phyloP scores from a whole-genome alignment of 2,329 filamentous ascomycete genomes.

The Camillea tinctor region DNA sequence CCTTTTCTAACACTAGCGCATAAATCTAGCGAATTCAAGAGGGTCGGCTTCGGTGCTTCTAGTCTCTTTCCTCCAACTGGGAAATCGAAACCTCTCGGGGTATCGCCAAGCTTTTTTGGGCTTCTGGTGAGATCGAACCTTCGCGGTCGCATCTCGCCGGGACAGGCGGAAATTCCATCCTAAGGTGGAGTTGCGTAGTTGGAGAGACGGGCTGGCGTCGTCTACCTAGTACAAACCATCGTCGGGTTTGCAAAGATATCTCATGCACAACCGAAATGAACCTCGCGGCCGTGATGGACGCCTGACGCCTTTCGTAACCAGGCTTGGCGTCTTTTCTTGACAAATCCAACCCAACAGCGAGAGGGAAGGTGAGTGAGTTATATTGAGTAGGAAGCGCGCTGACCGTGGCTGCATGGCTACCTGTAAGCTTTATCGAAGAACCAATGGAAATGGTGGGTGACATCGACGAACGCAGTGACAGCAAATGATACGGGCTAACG shows the following conservation, averaged over 20 bases:
- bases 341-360: neutral
- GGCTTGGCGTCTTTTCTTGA: neutral
- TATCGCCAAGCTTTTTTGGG: neutral
- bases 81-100: neutral
- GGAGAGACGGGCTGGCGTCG: neutral
- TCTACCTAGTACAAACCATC: neutral
- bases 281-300: neutral
- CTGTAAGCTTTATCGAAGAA: neutral
- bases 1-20: neutral
- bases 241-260: neutral
- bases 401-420: neutral
- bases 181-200: conserved; percentile 7
- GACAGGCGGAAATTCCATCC: conserved; percentile 15
- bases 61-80: neutral
- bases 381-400: neutral
- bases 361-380: no score
- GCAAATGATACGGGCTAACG: conserved; percentile 1
- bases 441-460: neutral
- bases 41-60: neutral
- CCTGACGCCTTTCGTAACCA: neutral
- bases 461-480: neutral
- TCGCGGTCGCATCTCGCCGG: conserved; percentile 4
- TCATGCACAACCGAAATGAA: neutral
- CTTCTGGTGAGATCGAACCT: neutral
- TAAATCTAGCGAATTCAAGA: neutral